These are phyloP conservation scores for Acrocalymma vagum DNA, from an alignment of 2,329 filamentous ascomycete species.

Conservation along the genomic window DNA sequence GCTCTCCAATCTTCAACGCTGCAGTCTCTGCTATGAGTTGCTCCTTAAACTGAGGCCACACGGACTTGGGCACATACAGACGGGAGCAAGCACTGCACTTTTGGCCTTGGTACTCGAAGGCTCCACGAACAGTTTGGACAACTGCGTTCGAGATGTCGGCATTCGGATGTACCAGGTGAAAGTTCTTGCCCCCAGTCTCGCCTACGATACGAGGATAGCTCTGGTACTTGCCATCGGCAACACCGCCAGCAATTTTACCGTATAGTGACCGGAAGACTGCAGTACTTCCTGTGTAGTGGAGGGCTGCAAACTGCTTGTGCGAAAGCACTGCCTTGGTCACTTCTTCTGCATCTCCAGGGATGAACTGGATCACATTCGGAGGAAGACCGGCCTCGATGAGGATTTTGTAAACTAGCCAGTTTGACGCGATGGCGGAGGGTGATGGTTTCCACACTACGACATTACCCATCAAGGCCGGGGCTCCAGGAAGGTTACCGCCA, in stretches of 20 bases:
- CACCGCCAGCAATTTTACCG: constrained; percentile 81
- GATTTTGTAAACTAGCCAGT: constrained; percentile 90
- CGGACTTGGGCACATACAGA: constrained; percentile 77
- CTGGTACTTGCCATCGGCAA: constrained; percentile 81
- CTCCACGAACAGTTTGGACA: constrained; percentile 82
- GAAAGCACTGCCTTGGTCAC: constrained; percentile 80
- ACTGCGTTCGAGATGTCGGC: constrained; percentile 83
- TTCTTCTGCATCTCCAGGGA: constrained; percentile 86
- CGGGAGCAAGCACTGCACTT: constrained; percentile 90
- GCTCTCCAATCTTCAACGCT: constrained; percentile 74
- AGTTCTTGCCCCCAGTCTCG: constrained; percentile 94
- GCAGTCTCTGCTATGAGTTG: constrained; percentile 73
- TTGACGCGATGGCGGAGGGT: constrained; percentile 85
- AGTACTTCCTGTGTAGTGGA: constrained; percentile 95
- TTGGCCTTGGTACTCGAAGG: constrained; percentile 91
- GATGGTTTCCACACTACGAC: constrained; percentile 98
- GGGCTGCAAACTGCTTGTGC: constrained; percentile 84
- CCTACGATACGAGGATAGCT: constrained; percentile 90
- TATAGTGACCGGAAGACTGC: constrained; percentile 90
- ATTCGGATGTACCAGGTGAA: constrained; percentile 80
- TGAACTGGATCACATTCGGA: constrained; percentile 89
- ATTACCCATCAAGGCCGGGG: constrained; percentile 89
- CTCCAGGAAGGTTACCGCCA: constrained; percentile 82
- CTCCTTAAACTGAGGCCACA: constrained; percentile 76
- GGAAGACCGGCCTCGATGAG: constrained; percentile 91